A percentile compares a stretch with the other conserved stretches of the same genome.
Conservation (phyloP, 345 rosid genomes). For the Euclidium syriacum region DNA sequence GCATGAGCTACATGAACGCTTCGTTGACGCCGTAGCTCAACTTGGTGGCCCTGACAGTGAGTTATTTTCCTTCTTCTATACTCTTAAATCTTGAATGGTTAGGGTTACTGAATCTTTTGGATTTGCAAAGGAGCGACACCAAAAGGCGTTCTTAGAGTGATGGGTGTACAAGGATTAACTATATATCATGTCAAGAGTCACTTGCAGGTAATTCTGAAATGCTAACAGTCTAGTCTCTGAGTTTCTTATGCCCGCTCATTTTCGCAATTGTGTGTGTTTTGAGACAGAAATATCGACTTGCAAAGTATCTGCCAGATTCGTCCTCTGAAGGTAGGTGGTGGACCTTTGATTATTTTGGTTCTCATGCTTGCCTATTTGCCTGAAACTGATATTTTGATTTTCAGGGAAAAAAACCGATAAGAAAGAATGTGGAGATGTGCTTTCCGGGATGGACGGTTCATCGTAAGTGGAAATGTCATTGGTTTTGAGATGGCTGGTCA, state of each 20-base stretch:
- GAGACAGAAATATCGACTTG: constrained; percentile 89
- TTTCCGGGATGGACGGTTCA: constrained; percentile 84
- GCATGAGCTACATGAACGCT: constrained; percentile 96
- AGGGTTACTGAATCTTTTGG: not conserved
- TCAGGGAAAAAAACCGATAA: constrained; percentile 85
- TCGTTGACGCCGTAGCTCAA: constrained; percentile 98
- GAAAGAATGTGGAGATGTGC: constrained; percentile 81
- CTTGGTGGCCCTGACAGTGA: constrained; percentile 99
- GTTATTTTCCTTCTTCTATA: constrained; percentile 31
- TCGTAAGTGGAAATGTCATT: constrained; percentile 54
- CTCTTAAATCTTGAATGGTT: not conserved
- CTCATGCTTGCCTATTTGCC: not conserved
- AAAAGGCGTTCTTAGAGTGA: constrained; percentile 96
- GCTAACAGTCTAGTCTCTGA: not conserved
- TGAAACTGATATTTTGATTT: constrained; percentile 19
- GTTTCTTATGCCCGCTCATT: not conserved
- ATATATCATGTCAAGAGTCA: constrained; percentile 99
- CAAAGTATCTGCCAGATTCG: constrained; percentile 90
- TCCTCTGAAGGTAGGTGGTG: constrained; percentile 74
- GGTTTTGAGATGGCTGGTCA: constrained; percentile 5
- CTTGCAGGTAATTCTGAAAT: constrained; percentile 59
- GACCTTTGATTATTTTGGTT: constrained; percentile 2
- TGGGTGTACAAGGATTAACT: constrained; percentile 96
- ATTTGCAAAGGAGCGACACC: constrained; percentile 82
- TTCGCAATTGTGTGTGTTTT: constrained; percentile 20